These are phyloP conservation scores for Saprolegnia parasitica DNA, from an alignment of 352 stramenopile species.

Conservation along the genomic window DNA sequence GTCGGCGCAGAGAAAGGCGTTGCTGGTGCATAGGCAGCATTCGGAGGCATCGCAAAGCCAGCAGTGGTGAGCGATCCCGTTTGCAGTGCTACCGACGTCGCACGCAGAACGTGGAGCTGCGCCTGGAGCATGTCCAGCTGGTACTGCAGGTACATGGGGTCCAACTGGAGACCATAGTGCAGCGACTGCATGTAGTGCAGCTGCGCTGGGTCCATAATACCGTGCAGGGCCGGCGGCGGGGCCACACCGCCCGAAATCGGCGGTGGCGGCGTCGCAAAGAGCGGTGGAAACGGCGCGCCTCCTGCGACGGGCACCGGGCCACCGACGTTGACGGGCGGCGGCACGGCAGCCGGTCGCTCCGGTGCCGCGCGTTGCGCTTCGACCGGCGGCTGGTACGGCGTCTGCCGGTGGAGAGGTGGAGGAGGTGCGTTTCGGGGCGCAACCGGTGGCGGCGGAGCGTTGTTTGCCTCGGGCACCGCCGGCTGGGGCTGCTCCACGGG, in stretches of 20 bases:
- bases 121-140: slow-evolving; percentile 26
- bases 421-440: background rate
- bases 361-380: background rate
- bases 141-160: slow-evolving; percentile 21
- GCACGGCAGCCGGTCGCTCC: background rate
- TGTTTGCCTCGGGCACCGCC: background rate
- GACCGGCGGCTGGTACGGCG: background rate
- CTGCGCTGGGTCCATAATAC: background rate
- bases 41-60: background rate
- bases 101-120: slow-evolving; percentile 19
- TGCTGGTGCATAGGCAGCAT: background rate
- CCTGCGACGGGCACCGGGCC: no score
- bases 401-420: background rate
- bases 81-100: slow-evolving; percentile 18
- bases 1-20: background rate
- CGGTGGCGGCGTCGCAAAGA: background rate
- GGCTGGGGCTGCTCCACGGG: background rate
- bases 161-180: slow-evolving; percentile 19
- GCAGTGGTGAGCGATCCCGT: background rate
- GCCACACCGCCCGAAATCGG: background rate
- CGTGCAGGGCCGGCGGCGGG: background rate
- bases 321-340: background rate
- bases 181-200: slow-evolving; percentile 25
- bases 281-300: background rate
- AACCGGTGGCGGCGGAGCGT: background rate